phyloP scores from a whole-genome alignment of 495 filamentous ascomycete genomes.

The Penicillium pulvis region DNA sequence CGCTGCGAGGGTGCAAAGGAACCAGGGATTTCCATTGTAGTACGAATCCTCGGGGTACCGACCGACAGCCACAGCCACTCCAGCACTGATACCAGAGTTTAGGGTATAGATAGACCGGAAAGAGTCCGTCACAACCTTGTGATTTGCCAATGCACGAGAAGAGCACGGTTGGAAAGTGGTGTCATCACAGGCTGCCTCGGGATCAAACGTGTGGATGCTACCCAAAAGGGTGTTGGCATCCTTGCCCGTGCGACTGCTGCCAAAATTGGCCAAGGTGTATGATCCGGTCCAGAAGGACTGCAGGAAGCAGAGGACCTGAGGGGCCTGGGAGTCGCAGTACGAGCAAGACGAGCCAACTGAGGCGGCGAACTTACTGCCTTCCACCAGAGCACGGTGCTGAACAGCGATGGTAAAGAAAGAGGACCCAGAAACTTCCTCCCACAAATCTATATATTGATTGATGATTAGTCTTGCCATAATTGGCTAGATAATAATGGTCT shows the following conservation, averaged over 20 bases:
- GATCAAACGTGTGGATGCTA: conserved; percentile 66
- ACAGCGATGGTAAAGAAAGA: conserved; percentile 64
- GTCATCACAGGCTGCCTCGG: conserved; percentile 52
- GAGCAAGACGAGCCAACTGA: conserved; percentile 42
- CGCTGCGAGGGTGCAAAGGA: conserved; percentile 63
- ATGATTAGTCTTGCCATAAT: neutral
- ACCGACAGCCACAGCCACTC: conserved; percentile 62
- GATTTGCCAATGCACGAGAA: conserved; percentile 62
- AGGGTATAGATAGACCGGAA: conserved; percentile 60
- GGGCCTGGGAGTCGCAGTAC: conserved; percentile 57
- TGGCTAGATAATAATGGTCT: conserved; percentile 29
- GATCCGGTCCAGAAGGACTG: conserved; percentile 66
- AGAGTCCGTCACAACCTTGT: conserved; percentile 64
- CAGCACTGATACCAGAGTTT: conserved; percentile 49
- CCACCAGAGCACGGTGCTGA: conserved; percentile 58
- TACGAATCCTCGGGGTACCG: conserved; percentile 72
- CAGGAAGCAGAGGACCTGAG: conserved; percentile 60
- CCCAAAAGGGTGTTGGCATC: conserved; percentile 65
- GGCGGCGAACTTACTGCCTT: conserved; percentile 58
- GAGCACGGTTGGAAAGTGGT: conserved; percentile 63
- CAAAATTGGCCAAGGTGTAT: conserved; percentile 58
- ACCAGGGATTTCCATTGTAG: conserved; percentile 71
- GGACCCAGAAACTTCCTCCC: conserved; percentile 69
- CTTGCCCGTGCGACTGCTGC: conserved; percentile 55
- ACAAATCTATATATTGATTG: conserved; percentile 52